Evolutionary conservation across 2,329 filamentous ascomycete species (phyloP).

Genomic region (Trichoderma koningiopsis): DNA sequence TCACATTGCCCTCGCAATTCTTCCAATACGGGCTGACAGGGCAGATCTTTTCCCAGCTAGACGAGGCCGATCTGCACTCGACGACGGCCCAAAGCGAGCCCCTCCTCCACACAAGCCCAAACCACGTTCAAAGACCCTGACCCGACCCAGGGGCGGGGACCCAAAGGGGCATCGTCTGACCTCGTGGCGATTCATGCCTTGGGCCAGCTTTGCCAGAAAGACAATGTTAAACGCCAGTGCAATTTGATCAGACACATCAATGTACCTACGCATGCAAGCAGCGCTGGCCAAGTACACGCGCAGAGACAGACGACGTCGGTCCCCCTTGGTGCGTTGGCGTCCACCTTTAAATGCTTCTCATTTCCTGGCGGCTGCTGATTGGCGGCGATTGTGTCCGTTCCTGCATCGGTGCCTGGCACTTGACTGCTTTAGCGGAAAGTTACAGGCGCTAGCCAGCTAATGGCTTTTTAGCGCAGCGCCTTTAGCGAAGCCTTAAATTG

Average conservation of each 20-base stretch:
- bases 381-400: conserved; percentile 3
- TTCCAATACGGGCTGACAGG: conserved; percentile 18
- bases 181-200: not conserved
- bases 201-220: not conserved
- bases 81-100: conserved; percentile 16
- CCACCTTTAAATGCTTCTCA: conserved; percentile 9
- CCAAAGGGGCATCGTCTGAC: not conserved
- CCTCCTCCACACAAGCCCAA: conserved; percentile 14
- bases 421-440: not conserved
- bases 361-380: conserved; percentile 14
- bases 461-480: not conserved
- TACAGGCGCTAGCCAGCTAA: not conserved
- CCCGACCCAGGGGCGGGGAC: not conserved
- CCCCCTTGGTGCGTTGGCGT: not conserved
- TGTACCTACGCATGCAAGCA: not conserved
- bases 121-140: not conserved
- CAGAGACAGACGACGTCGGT: not conserved
- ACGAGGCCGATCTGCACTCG: conserved; percentile 13
- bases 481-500: not conserved
- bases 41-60: conserved; percentile 6
- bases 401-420: conserved; percentile 24
- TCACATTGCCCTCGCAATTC: not conserved
- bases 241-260: not conserved
- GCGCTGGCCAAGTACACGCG: not conserved
- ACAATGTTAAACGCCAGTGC: not conserved